These are phyloP conservation scores for Coemansia sp. DNA, from an alignment of 192 early-diverging fungal species.

Conservation along the genomic window DNA sequence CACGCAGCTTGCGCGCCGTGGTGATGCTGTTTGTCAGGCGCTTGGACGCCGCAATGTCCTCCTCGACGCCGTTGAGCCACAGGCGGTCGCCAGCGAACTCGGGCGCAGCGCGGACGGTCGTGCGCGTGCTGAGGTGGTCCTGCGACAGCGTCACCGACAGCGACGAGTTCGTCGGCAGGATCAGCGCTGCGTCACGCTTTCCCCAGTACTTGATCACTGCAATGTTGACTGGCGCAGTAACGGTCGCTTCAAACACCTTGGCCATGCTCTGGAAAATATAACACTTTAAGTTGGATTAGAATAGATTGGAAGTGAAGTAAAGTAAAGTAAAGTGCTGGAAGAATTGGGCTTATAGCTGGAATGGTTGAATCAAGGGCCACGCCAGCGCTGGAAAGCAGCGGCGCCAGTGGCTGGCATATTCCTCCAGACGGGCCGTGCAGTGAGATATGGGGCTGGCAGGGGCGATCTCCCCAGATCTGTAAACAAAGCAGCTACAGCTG, in stretches of 20 bases:
- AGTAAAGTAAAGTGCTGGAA: too few relatives aligned
- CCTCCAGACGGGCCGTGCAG: neutral
- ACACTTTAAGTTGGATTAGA: too few relatives aligned
- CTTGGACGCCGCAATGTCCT: conserved; percentile 74
- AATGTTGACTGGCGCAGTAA: conserved; percentile 98
- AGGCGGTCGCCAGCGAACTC: conserved; percentile 71
- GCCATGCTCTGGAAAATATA: conserved; percentile 6
- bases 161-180: conserved; percentile 97
- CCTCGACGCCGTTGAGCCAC: conserved; percentile 95
- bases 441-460: neutral
- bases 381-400: too few relatives aligned
- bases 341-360: too few relatives aligned
- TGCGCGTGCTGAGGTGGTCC: conserved; percentile 94
- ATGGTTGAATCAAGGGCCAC: too few relatives aligned
- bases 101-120: conserved; percentile 73
- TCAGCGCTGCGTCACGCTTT: conserved; percentile 85
- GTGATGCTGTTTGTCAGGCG: conserved; percentile 82
- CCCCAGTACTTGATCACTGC: conserved; percentile 99
- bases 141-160: conserved; percentile 95
- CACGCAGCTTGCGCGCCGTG: conserved; percentile 71
- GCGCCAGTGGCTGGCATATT: neutral
- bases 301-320: too few relatives aligned
- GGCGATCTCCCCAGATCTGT: neutral
- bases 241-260: conserved; percentile 63
- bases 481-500: conserved; percentile 23